Base-by-base conservation (phyloP, 1,139 yeast species). In the Taphrina deformans region DNA sequence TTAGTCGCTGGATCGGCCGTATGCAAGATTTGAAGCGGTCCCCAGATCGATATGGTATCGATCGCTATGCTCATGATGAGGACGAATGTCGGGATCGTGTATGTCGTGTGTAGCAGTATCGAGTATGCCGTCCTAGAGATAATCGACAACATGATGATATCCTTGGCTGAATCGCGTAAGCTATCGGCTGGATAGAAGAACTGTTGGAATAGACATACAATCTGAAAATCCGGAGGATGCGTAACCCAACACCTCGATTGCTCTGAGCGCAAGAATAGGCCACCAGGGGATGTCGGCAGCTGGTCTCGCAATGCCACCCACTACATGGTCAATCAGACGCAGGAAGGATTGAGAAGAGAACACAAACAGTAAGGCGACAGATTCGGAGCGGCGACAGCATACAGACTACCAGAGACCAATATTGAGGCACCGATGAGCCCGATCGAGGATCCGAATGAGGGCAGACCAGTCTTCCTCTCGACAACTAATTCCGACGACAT, bases 41-140 rank as follows among this genome's bases (percentile, higher is more conserved):
- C 55, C 62, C 62, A 58, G 10, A 53, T 10, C 16, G 58, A 35
- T 21, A 53, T 10, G 3, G 58, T 53, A 14, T 53, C 58, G 48
- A 53, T 53, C 6, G 33, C 29, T 24, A 53, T 21, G 35, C 46
- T 38, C 35, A 53, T 35, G 48, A 38, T 18, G 48, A 35, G 45
- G 6, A 53, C 48, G 14, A 23, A 53, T 6, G 26, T 35, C 40
- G 58, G 58, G 14, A 53, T 38, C 27, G 45, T 31, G 48, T 10
- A 53, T 24, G 58, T 27, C 45, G 40, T 53, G 48, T 53, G 58
- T 16, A 53, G 58, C 18, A 53, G 33, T 10, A 31, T 24, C 31
- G 35, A 24, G 27, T 35, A 48, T 14, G 62, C 46, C 23, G 55
- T 58, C 24, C 62, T n/a, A 12, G 53, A 33, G 23, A 58, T n/a